These are phyloP conservation scores for Dothistroma pini DNA, from an alignment of 2,329 filamentous ascomycete genomes.

Conservation along the genomic window DNA sequence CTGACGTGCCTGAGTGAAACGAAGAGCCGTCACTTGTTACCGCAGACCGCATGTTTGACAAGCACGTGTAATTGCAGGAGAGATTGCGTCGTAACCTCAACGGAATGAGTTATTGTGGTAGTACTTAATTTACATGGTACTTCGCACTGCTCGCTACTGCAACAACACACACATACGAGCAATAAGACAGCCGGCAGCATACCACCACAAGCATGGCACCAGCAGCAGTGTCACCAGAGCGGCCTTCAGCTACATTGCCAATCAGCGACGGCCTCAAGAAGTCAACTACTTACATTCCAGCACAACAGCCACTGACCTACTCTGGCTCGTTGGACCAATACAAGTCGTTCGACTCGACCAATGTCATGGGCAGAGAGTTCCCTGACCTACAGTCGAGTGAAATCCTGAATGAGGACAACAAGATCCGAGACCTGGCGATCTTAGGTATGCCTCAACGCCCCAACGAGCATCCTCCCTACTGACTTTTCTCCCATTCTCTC, in stretches of 20 bases:
- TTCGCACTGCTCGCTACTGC: not conserved
- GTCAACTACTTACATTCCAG: not conserved
- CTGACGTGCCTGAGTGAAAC: not conserved
- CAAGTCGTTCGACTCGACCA: slow-evolving; percentile 49
- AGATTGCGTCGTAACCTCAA: not conserved
- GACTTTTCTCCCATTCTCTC: slow-evolving; percentile 52
- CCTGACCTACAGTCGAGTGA: slow-evolving; percentile 37
- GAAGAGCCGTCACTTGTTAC: not conserved
- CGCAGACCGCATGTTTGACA: not conserved
- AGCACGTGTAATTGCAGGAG: too few species aligned
- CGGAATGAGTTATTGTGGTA: not conserved
- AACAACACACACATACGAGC: not conserved
- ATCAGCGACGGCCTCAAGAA: not conserved
- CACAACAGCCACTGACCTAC: slow-evolving; percentile 24
- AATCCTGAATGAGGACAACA: slow-evolving; percentile 36
- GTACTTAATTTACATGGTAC: not conserved
- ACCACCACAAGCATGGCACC: not conserved
- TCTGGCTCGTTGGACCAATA: slow-evolving; percentile 43
- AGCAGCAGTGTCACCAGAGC: slow-evolving; percentile 1
- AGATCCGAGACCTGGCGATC: slow-evolving; percentile 47
- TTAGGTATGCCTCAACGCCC: slow-evolving; percentile 48
- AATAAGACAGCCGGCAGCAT: not conserved
- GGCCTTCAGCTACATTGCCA: not conserved
- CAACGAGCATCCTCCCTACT: not conserved
- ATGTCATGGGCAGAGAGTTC: slow-evolving; percentile 51